Evolutionary conservation across 768 basidiomycete genomes (phyloP), one percentile per base, ranked within the genome.

Genomic region (Suillus subalutaceus): DNA sequence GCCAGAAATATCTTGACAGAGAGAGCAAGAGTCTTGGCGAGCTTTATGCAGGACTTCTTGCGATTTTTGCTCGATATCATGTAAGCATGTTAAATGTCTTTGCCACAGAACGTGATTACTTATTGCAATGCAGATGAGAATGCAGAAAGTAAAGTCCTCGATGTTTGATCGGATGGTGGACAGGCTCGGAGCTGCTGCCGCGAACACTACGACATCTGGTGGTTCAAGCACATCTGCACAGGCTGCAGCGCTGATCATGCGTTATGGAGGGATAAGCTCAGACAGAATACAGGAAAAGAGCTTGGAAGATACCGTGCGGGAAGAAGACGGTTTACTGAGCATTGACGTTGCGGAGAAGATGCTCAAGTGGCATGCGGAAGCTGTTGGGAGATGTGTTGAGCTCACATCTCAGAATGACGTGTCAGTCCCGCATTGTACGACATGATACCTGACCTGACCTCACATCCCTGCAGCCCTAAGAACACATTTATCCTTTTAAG

Each of bases 321-420:
- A 94, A 63, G 90, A 92, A 68, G 97, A 99, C 72, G 97, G 97
- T 13, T 70, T 88, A 40, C 79, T 98, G 43, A 89, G 81, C 56
- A 79, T 97, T 3, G 87, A 89, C 48, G 80, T 88, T 12, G 93
- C 95, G 2, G 95, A 97, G 80, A 90, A 85, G 71, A 96, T 99
- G 89, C 80, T 99, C 18, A 93, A 89, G 76, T 98, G 97, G 96
- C 97, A 99, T 77, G 97, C 97, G 2, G 97, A 99, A 75, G 94
- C 96, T 6, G 90, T 97, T 37, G 97, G 97, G 5, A 82, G 97
- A 70, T 96, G 94, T 69, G 93, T 96, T 13, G 97, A 99, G 77
- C 81, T 99, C 57, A 96, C 90, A 72, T 78, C 89, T 13, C 73
- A 85, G 9, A 89, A 86, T 52, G 97, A 99, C 72, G 88, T 96